Evolutionary conservation across 306 rosid genomes (phyloP).

Genomic region (Vachellia pachyceras): DNA sequence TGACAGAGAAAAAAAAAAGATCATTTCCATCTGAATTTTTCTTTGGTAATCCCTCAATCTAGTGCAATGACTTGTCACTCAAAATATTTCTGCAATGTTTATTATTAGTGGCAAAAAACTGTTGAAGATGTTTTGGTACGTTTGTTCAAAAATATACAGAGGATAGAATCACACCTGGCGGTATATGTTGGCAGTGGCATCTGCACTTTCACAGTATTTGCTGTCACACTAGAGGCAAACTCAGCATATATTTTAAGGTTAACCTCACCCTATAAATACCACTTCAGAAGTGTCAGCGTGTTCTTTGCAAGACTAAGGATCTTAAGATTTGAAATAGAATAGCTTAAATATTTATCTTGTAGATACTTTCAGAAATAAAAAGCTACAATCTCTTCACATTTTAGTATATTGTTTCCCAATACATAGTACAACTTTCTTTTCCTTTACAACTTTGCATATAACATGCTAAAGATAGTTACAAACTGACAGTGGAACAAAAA

Average conservation of each 20-base stretch:
- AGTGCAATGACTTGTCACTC: slow-evolving; percentile 14
- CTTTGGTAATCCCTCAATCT: slow-evolving; percentile 19
- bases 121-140: slow-evolving; percentile 31
- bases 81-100: slow-evolving; percentile 29
- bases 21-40: background rate
- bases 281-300: slow-evolving; percentile 16
- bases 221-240: slow-evolving; percentile 74
- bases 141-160: slow-evolving; percentile 26
- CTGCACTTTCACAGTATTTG: slow-evolving; percentile 73
- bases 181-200: slow-evolving; percentile 83
- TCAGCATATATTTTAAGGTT: slow-evolving; percentile 75
- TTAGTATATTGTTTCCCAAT: slow-evolving; percentile 1
- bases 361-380: slow-evolving; percentile 15
- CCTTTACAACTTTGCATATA: background rate
- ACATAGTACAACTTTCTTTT: background rate
- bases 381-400: slow-evolving; percentile 18
- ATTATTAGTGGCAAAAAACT: slow-evolving; percentile 15
- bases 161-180: slow-evolving; percentile 45
- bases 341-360: background rate
- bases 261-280: slow-evolving; percentile 70
- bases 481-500: slow-evolving; percentile 1
- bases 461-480: slow-evolving; percentile 4
- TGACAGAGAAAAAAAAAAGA: background rate
- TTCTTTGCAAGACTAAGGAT: slow-evolving; percentile 23
- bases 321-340: slow-evolving; percentile 31